These are phyloP conservation scores for Zelopaecilomyces penicillatus DNA, from an alignment of 2,329 filamentous ascomycete species.

Conservation along the genomic window DNA sequence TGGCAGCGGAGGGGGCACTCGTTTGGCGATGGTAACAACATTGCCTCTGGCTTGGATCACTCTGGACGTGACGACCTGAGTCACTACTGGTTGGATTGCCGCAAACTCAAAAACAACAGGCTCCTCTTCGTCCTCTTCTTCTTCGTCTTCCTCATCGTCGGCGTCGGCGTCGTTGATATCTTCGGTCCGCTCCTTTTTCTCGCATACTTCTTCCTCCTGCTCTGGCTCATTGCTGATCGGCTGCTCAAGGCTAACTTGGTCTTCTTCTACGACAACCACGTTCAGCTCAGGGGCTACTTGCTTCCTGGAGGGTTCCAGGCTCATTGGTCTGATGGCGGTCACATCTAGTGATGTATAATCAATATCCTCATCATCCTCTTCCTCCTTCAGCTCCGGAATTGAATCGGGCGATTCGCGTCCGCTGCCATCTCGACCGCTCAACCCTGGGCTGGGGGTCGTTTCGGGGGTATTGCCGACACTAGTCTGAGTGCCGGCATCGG, in stretches of 20 bases:
- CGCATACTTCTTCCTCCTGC: constrained; percentile 17
- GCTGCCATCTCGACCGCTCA: constrained; percentile 41
- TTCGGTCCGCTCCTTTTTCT: constrained; percentile 13
- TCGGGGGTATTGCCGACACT: constrained; percentile 43
- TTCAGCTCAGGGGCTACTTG: constrained; percentile 12
- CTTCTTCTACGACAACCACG: constrained; percentile 13
- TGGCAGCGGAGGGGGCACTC: constrained; percentile 68
- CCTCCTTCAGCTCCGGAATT: constrained; percentile 15
- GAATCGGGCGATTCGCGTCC: constrained; percentile 33
- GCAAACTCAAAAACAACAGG: constrained; percentile 62
- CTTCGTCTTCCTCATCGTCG: constrained; percentile 36
- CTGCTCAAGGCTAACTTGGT: constrained; percentile 14
- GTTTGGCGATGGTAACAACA: constrained; percentile 77
- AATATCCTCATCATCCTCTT: constrained; percentile 18
- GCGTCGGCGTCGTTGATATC: constrained; percentile 18
- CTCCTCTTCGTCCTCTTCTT: constrained; percentile 50
- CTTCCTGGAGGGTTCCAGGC: constrained; percentile 28
- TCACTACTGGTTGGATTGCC: constrained; percentile 43
- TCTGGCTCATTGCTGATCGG: constrained; percentile 18
- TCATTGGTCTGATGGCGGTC: constrained; percentile 39
- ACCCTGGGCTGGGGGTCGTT: constrained; percentile 46
- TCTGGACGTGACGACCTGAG: constrained; percentile 54
- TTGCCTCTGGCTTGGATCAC: constrained; percentile 65
- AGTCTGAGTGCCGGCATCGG: constrained; percentile 59
- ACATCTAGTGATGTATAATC: constrained; percentile 54